Evolutionary conservation across 2,329 filamentous ascomycete genomes (phyloP), one percentile per base, ranked within the genome.

Genomic region (Xylaria sp.): DNA sequence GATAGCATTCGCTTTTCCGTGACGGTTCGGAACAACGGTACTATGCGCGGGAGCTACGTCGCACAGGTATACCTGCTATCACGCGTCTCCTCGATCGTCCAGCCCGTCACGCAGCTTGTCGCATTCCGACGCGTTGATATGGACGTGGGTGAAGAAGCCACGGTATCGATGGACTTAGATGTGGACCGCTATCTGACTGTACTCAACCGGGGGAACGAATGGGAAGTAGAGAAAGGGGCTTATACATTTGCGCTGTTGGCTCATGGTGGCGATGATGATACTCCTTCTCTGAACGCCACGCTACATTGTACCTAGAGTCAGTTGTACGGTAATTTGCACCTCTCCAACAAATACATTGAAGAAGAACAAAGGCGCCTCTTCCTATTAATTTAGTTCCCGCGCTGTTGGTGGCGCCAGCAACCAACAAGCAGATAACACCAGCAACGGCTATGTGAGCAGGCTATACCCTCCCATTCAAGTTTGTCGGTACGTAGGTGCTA

Each of bases 61-160:
- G 66, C 67, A 24, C 73, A 77, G 50, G 66, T 76, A 3, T 78
- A 79, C 52, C 61, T 72, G 4, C 61, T 78, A 3, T 66, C 67
- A 21, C 71, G 75, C 1, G 63, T 75, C 1, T 74, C 70, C 1
- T 67, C 69, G 2, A 72, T 76, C 17, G 71, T 74, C 13, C 74
- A 75, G 56, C 73, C 76, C 0, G 68, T 74, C 1, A 73, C 69
- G 51, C 76, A 78, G 57, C 68, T 79, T 4, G 71, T 78, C 4
- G 72, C 74, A 7, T 77, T 78, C 51, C 56, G 65, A 24, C 63
- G 75, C 1, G 67, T 74, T 1, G 73, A 78, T 50, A 54, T 79
- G 13, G 64, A 61, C 1, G 54, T 66, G 1, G 70, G 71, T 2
- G 66, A 75, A 44, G 66, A 66, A 39, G 59, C 39, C 3, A 62